phyloP scores from a whole-genome alignment of 2,329 filamentous ascomycete genomes.

The Capronia americana region DNA sequence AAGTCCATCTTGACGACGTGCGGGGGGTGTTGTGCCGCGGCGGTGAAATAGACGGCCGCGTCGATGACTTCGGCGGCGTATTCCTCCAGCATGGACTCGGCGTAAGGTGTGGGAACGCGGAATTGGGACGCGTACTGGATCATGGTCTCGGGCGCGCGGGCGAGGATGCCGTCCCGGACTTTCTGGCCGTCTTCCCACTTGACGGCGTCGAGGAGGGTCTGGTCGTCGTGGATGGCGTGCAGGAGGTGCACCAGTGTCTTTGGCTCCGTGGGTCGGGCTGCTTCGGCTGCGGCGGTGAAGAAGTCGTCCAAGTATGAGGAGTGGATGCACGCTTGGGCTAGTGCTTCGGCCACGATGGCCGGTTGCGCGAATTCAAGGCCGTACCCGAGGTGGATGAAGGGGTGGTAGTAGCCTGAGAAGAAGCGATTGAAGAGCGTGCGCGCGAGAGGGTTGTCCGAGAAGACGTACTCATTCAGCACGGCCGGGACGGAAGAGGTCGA shows the following conservation, averaged over 20 bases:
- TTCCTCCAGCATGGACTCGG: background rate
- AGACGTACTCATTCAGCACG: slow-evolving; percentile 12
- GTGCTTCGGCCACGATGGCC: slow-evolving; percentile 13
- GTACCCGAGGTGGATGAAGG: slow-evolving; percentile 13
- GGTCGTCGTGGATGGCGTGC: background rate
- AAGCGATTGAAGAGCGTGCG: slow-evolving; percentile 11
- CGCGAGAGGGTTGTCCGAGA: slow-evolving; percentile 7
- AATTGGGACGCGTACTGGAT: slow-evolving; percentile 4
- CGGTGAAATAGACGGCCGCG: slow-evolving; percentile 14
- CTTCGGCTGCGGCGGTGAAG: slow-evolving; percentile 5
- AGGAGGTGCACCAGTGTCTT: slow-evolving; percentile 8
- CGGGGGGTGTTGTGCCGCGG: slow-evolving; percentile 7
- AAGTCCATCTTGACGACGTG: slow-evolving; percentile 16
- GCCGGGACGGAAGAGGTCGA: background rate
- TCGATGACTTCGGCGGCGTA: slow-evolving; percentile 17
- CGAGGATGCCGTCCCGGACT: slow-evolving; percentile 13
- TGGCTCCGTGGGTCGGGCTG: background rate
- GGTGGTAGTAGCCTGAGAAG: slow-evolving; percentile 18
- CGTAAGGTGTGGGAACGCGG: background rate
- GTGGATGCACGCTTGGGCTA: slow-evolving; percentile 17
- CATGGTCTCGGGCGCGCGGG: slow-evolving; percentile 7
- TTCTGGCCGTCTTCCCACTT: slow-evolving; percentile 15
- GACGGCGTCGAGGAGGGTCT: slow-evolving; percentile 1
- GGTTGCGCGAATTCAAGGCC: slow-evolving; percentile 15
- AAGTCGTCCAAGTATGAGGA: slow-evolving; percentile 13